These are phyloP conservation scores for Choanephora cucurbitarum DNA, from an alignment of 371 early-diverging fungal genomes.

Conservation along the genomic window DNA sequence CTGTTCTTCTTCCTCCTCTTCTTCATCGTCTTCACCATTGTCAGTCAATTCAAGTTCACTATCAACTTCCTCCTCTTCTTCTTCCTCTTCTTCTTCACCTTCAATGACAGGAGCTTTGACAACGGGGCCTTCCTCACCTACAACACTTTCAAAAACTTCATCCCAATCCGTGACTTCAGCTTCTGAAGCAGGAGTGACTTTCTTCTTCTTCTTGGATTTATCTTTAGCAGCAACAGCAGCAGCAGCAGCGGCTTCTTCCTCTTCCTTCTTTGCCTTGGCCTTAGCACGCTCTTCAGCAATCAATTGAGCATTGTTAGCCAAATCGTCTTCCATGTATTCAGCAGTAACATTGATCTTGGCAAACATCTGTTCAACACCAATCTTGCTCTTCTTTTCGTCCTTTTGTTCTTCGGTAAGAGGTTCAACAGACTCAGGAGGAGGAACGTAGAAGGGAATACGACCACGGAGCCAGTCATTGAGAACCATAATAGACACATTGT, in stretches of 20 bases:
- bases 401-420: conserved; percentile 32
- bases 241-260: conserved; percentile 31
- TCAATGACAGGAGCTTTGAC: conserved; percentile 43
- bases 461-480: conserved; percentile 99
- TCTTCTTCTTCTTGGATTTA: conserved; percentile 18
- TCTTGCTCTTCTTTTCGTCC: conserved; percentile 40
- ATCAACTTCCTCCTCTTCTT: conserved; percentile 57
- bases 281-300: conserved; percentile 53
- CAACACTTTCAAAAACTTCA: conserved; percentile 83
- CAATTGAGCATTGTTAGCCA: conserved; percentile 63
- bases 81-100: conserved; percentile 49
- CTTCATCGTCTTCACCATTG: conserved; percentile 38
- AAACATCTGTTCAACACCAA: conserved; percentile 79
- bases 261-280: conserved; percentile 47
- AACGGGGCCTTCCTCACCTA: conserved; percentile 67
- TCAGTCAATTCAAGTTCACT: conserved; percentile 62
- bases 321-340: conserved; percentile 77
- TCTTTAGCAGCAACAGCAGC: conserved; percentile 9
- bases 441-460: conserved; percentile 94
- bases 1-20: conserved; percentile 29
- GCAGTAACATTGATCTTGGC: conserved; percentile 80
- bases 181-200: conserved; percentile 39
- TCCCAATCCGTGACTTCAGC: conserved; percentile 83
- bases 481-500: conserved; percentile 96
- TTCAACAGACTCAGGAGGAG: conserved; percentile 73